Conservation (phyloP, 2,329 filamentous ascomycete genomes). For the Trichoderma citrinoviride region DNA sequence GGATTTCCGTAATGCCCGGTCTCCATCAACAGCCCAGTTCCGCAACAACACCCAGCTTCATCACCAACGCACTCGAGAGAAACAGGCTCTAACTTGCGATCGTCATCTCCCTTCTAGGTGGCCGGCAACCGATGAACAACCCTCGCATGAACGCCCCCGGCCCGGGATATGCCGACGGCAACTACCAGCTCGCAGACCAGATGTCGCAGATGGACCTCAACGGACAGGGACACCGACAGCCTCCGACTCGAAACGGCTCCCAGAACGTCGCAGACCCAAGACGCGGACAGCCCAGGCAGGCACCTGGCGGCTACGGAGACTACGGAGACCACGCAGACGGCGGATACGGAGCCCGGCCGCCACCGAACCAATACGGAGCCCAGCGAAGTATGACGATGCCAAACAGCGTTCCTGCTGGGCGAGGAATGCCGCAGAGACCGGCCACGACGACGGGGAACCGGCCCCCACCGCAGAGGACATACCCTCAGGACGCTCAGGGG, state of each 20-base stretch:
- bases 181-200: constrained; percentile 32
- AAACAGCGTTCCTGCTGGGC: constrained; percentile 44
- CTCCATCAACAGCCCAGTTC: not conserved
- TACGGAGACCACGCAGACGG: constrained; percentile 29
- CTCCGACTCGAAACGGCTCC: constrained; percentile 29
- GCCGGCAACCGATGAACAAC: constrained; percentile 35
- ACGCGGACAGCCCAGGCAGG: constrained; percentile 31
- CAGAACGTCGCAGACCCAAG: constrained; percentile 36
- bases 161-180: constrained; percentile 28
- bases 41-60: not conserved
- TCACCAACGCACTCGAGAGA: not conserved
- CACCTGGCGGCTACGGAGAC: constrained; percentile 29
- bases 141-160: constrained; percentile 32
- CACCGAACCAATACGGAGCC: constrained; percentile 45
- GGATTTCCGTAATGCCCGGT: not conserved
- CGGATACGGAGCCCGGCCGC: constrained; percentile 26
- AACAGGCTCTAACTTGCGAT: not conserved
- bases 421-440: constrained; percentile 50
- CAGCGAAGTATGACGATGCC: constrained; percentile 63
- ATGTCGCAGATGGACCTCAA: constrained; percentile 40
- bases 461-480: constrained; percentile 52
- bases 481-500: constrained; percentile 35
- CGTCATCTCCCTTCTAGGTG: constrained; percentile 9
- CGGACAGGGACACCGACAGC: constrained; percentile 27
- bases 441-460: constrained; percentile 54